Evolutionary conservation across 352 stramenopile genomes (phyloP), one percentile per base, ranked within the genome.

Genomic region (Phytophthora meadii): DNA sequence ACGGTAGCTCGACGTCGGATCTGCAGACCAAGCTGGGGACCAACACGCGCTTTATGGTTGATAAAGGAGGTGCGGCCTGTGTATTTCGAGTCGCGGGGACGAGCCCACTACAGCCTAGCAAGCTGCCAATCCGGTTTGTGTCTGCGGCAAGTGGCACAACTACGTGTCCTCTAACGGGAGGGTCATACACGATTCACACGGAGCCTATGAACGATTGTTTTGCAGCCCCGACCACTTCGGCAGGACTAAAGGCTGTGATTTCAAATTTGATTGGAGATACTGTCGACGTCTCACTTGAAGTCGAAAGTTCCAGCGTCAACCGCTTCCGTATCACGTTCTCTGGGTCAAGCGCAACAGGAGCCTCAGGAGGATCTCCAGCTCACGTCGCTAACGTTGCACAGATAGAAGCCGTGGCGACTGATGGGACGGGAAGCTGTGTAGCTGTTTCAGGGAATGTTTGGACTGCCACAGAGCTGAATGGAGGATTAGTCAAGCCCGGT

Each of bases 251-350:
- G 19, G 62, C 71, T 5, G 68, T 60, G 6, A 46, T 95, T 0
- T 63, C 59, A 7, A 64, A 39, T 0, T 64, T 92, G 39, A 74
- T 95, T 25, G 82, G 79, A 94, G 30, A 73, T 37, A 7, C 82
- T 94, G 25, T 88, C 78, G n/a, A 72, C 81, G 52, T 59, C 22
- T 72, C 68, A 37, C 55, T 65, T 19, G 68, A 68, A 95, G 87
- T 70, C 71, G 84, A 42, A 79, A 32, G 19, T n/a, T 27, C 53
- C 24, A 42, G 32, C 12, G 47, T 60, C 14, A 68, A 44, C 5
- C 63, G 47, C 46, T 98, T 96, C 58, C 77, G 85, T 12, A 84
- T 98, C 24, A 98, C 94, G 3, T 98, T 98, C 62, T 81, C 76
- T 4, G 93, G 90, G 0, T 74, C 89, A 24, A 86, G 74, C 36